These are phyloP conservation scores for Protomyces macrosporus DNA, from an alignment of 1,139 yeast genomes.

Conservation along the genomic window DNA sequence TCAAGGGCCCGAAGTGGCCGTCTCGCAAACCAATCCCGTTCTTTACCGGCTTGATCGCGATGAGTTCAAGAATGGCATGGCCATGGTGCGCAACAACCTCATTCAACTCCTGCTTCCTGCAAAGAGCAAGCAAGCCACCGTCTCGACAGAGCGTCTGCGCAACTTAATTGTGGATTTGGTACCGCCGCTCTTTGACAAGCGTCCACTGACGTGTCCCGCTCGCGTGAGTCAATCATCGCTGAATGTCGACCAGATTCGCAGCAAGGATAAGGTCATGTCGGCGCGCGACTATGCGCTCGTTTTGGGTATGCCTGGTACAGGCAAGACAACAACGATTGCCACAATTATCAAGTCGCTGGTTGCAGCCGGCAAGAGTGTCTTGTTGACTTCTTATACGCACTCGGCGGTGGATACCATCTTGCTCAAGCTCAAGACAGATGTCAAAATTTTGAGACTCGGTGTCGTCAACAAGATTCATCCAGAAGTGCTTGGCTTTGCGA, in stretches of 20 bases:
- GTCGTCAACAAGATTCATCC: slow-evolving; percentile 50
- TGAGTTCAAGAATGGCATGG: slow-evolving; percentile 68
- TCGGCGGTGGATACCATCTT: slow-evolving; percentile 93
- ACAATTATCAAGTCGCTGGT: slow-evolving; percentile 62
- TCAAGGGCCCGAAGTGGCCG: slow-evolving; percentile 38
- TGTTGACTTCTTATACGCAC: slow-evolving; percentile 84
- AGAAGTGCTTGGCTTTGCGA: slow-evolving; percentile 52
- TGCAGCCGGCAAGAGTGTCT: slow-evolving; percentile 56
- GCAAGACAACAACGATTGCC: slow-evolving; percentile 89
- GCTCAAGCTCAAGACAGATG: slow-evolving; percentile 54
- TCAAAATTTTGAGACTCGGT: slow-evolving; percentile 46
- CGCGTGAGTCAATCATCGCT: slow-evolving; percentile 36
- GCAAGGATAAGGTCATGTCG: slow-evolving; percentile 58
- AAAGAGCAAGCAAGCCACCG: slow-evolving; percentile 46
- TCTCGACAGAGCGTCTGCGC: slow-evolving; percentile 41
- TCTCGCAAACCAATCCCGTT: slow-evolving; percentile 29
- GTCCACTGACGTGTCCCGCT: neutral
- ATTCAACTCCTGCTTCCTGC: slow-evolving; percentile 59
- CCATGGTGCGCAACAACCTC: slow-evolving; percentile 69
- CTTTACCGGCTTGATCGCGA: slow-evolving; percentile 71
- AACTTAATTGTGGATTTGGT: slow-evolving; percentile 57
- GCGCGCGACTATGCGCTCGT: slow-evolving; percentile 72
- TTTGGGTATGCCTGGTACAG: slow-evolving; percentile 98
- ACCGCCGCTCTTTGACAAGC: slow-evolving; percentile 44
- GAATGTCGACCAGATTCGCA: slow-evolving; percentile 65